Evolutionary conservation across 148 eudicot species (phyloP), one percentile per base, ranked within the genome.

Genomic region (Persicaria tinctoria): DNA sequence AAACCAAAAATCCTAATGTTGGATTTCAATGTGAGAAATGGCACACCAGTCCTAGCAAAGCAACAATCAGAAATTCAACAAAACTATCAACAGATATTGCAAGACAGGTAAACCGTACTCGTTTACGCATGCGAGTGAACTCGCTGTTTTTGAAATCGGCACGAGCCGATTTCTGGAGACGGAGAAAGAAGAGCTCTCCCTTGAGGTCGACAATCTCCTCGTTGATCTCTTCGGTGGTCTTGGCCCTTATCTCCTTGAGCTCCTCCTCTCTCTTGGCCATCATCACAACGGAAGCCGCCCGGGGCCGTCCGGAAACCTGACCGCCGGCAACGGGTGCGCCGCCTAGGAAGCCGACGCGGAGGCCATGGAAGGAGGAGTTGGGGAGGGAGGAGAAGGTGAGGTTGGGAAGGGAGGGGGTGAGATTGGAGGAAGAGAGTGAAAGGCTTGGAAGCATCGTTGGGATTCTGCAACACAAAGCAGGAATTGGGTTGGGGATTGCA

Each of bases 151-250:
- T 90, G 85, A 91, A 91, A 78, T 94, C 91, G 55, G 89, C 87
- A 7, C 97, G 84, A 64, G 89, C 92, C 4, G 97, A 87, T 18
- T 82, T 75, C 71, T 86, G 87, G 69, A 94, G 89, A 16, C 96
- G 91, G 53, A 91, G 97, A 95, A 91, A 89, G 79, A 94, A 88
- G 59, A 94, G 89, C 75, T 91, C 97, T 6, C 98, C 98, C 75
- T 94, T 94, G 8, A 91, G 89, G 81, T 91, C 93, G 0, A 88
- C 81, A 55, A 94, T 81, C 53, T 90, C 97, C 13, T 94, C 98
- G 73, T 90, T 82, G 12, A 94, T 46, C 76, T 91, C 81, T 6
- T 90, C 97, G 41, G 82, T 90, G n/a, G 93, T 81, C 76, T 87
- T 88, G 5, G 84, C 72, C 71, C 98, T 85, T 1, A 94, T 87